A percentile compares a stretch with the other conserved stretches of the same genome.
phyloP scores from a whole-genome alignment of 2,329 filamentous ascomycete species.

The Davidsoniella neocaledoniae region DNA sequence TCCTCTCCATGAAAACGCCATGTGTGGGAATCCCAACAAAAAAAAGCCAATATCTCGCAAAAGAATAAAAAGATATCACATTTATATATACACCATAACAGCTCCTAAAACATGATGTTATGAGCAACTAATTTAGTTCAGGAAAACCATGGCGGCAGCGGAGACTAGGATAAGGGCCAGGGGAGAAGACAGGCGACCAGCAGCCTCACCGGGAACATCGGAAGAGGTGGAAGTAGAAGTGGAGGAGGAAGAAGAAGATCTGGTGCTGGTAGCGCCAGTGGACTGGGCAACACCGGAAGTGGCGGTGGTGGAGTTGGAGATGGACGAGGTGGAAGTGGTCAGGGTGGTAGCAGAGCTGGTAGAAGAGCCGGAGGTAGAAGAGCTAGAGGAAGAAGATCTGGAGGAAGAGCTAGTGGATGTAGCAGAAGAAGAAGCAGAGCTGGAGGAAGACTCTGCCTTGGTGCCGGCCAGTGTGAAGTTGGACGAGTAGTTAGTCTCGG shows the following conservation, averaged over 20 bases:
- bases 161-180: slow-evolving; percentile 25
- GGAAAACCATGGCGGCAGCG: slow-evolving; percentile 25
- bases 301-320: slow-evolving; percentile 13
- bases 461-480: slow-evolving; percentile 22
- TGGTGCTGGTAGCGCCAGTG: slow-evolving; percentile 9
- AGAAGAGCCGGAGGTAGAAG: slow-evolving; percentile 14
- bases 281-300: slow-evolving; percentile 9
- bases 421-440: background rate
- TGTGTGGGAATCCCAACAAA: background rate
- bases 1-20: background rate
- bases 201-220: slow-evolving; percentile 17
- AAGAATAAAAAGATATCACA: background rate
- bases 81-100: too few relatives aligned
- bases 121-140: slow-evolving; percentile 21
- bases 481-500: slow-evolving; percentile 27
- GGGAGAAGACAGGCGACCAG: slow-evolving; percentile 21
- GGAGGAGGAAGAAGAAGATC: slow-evolving; percentile 12
- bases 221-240: background rate
- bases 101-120: background rate
- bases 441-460: slow-evolving; percentile 14
- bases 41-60: background rate
- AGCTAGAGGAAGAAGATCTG: slow-evolving; percentile 6
- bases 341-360: slow-evolving; percentile 7
- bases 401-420: slow-evolving; percentile 11
- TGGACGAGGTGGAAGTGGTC: slow-evolving; percentile 14